Evolutionary conservation across 164 flowering plant genomes (phyloP), one percentile per base, ranked within the genome.

Genomic region (Umbilicus rupestris): DNA sequence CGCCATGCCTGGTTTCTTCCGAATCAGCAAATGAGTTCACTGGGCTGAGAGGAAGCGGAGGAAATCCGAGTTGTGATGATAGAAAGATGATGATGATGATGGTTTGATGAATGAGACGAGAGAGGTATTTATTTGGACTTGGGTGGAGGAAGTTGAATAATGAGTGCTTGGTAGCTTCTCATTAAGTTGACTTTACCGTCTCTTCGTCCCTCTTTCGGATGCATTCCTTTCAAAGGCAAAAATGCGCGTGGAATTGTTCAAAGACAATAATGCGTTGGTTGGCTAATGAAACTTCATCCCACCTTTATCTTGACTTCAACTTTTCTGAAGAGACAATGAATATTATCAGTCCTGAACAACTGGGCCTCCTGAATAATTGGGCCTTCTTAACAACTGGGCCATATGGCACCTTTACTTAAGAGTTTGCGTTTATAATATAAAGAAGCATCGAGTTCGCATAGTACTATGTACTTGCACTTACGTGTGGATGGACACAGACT

Each of bases 81-180:
- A 50, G 22, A 7, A 47, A 28, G 37, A 41, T 55, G 33, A 52
- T 24, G 30, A 24, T 52, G 60, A 26, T 55, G 60, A 28, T 26
- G 31, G 33, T 14, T 29, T 55, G 60, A 26, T 15, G 33, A 12
- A 49, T 49, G 55, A 22, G 55, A 12, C 8, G 57, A 50, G 57
- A 22, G 6, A 33, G 60, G 60, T 55, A 55, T 55, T 55, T 55
- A 55, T 55, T 55, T 55, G 33, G 60, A 28, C 33, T 28, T 55
- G 17, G 19, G 14, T 12, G 19, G 19, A 28, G 33, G 60, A 49
- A 20, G 55, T 24, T 52, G 59, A 15, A 50, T 9, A 6, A 17
- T 52, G 22, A 16, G 3, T 52, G 29, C 15, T 52, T 24, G 29
- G 55, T 6, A 1, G 58, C 58, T 52, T 52, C 55, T 20, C 26